These are phyloP conservation scores for Fusarium algeriense DNA, from an alignment of 2,329 filamentous ascomycete species.

Conservation along the genomic window DNA sequence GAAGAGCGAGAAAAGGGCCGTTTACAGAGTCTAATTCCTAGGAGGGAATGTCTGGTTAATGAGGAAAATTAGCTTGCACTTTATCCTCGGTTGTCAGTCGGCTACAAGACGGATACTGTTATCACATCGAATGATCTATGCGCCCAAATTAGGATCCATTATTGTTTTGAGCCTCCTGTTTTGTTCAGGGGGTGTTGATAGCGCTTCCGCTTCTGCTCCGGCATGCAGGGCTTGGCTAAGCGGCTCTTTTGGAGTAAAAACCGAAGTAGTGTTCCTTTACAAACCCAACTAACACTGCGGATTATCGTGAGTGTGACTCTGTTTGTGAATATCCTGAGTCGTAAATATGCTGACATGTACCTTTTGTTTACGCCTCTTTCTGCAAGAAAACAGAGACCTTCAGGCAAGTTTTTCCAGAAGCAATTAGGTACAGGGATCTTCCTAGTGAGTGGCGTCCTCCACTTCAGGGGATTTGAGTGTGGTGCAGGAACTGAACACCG, in stretches of 20 bases:
- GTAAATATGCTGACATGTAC: neutral
- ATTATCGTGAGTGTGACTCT: neutral
- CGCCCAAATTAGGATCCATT: conserved; percentile 6
- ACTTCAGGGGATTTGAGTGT: conserved; percentile 12
- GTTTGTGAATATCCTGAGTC: neutral
- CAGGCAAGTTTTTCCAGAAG: conserved; percentile 20
- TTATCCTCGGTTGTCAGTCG: conserved; percentile 46
- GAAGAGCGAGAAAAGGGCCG: conserved; percentile 12
- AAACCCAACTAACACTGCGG: neutral
- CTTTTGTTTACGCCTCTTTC: neutral
- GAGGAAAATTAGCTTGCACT: conserved; percentile 19
- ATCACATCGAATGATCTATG: conserved; percentile 17
- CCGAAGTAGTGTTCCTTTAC: neutral
- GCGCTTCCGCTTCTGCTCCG: conserved; percentile 6
- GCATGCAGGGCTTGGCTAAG: conserved; percentile 19
- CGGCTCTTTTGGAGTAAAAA: conserved; percentile 29
- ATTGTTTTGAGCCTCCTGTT: conserved; percentile 17
- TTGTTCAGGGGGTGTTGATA: conserved; percentile 26
- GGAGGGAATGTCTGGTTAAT: conserved; percentile 20
- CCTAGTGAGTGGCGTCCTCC: neutral
- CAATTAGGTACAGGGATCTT: conserved; percentile 11
- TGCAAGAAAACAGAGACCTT: neutral
- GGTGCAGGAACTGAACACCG: conserved; percentile 17
- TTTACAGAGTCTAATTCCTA: conserved; percentile 4
- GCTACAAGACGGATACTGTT: conserved; percentile 29